Percentiles rank a stretch among this genome's conserved stretches.
These are phyloP conservation scores for Bacidia rubella DNA, from an alignment of 495 filamentous ascomycete species.

Conservation along the genomic window DNA sequence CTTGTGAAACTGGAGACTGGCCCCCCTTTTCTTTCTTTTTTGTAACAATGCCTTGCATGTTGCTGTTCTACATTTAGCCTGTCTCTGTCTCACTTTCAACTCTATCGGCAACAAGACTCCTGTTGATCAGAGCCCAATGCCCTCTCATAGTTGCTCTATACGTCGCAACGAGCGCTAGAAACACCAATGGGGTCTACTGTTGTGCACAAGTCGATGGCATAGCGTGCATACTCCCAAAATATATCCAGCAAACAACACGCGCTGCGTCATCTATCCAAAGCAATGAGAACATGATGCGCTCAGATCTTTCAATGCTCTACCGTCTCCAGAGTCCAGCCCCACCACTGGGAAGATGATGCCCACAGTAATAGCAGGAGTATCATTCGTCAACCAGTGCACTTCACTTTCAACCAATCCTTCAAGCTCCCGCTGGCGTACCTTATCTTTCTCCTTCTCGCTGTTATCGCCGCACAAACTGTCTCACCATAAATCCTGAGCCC, in stretches of 20 bases:
- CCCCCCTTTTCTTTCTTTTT: neutral
- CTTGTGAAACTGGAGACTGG: neutral
- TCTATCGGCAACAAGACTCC: neutral
- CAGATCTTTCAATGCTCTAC: neutral
- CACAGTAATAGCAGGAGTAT: neutral
- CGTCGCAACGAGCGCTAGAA: too few species aligned
- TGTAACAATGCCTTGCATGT: neutral
- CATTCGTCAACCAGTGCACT: too few species aligned
- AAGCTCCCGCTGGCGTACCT: neutral
- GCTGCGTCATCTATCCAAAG: neutral
- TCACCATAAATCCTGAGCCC: neutral
- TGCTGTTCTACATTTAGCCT: neutral
- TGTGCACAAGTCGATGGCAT: neutral
- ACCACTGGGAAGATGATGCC: neutral
- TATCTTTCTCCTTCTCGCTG: neutral
- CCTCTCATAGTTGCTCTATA: too few species aligned
- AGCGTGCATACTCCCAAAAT: neutral
- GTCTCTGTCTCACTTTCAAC: neutral
- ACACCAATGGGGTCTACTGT: too few species aligned
- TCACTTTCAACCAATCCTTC: neutral
- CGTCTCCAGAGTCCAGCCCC: neutral
- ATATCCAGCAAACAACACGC: neutral
- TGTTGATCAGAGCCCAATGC: neutral
- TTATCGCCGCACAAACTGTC: neutral
- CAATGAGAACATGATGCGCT: neutral